Base-by-base conservation (phyloP, 2,329 filamentous ascomycete genomes). In the Botryotinia narcissicola region DNA sequence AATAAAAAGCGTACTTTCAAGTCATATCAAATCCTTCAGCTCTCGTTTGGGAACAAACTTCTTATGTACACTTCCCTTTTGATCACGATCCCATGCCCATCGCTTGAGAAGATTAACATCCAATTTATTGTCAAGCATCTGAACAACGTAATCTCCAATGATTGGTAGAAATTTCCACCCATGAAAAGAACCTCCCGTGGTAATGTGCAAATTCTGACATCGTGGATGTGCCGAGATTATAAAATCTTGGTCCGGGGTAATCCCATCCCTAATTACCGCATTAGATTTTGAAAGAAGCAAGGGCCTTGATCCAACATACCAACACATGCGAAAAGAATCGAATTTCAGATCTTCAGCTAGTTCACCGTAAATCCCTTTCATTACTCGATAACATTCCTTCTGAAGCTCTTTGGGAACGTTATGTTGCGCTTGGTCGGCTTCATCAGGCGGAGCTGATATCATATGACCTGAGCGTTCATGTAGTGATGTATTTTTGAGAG, bases 121-220 rank as follows among this genome's bases (percentile, higher is more conserved):
- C 46, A 86, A 81, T 71, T 70, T 42, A 72, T 82, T 84, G 70
- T 84, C 79, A 78, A 86, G 79, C 82, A 86, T 83, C 76, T 87
- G 84, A 44, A 84, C 82, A 73, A 89, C 83, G 79, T 91, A 91
- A 73, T 87, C 86, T 5, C 89, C 89, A 75, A 90, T 87, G 37
- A 86, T 87, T 0, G 89, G 89, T 40, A 91, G 82, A 78, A 91
- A 90, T 80, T 91, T 91, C 85, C 87, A 91, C 44, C 87, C 86
- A 78, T 91, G 89, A 75, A 91, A 90, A 20, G 88, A 90, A 1
- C 90, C 89, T 20, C 87, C 89, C 0, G 87, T 87, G 0, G 89
- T 89, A 37, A 92, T 79, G 79, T 87, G 90, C 22, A 92, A 80
- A 74, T 87, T 88, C 76, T 84, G 81, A 9, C 84, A 80, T 74